These are phyloP conservation scores for Trichoderma breve DNA, from an alignment of 2,329 filamentous ascomycete genomes.

Conservation along the genomic window DNA sequence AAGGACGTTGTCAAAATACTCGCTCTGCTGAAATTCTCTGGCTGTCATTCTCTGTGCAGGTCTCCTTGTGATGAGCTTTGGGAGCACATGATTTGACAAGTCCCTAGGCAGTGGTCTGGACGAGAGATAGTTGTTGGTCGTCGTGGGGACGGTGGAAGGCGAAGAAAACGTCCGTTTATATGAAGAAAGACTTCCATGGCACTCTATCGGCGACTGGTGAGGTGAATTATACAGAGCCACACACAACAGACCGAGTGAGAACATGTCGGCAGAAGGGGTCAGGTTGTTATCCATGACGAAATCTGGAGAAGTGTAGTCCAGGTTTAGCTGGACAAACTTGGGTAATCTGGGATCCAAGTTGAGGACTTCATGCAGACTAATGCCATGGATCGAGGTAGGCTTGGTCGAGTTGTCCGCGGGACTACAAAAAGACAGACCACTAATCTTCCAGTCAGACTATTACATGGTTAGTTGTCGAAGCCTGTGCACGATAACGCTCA, in stretches of 20 bases:
- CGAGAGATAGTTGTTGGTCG: constrained; percentile 80
- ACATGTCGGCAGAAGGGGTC: constrained; percentile 83
- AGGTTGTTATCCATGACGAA: constrained; percentile 90
- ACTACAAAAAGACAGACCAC: constrained; percentile 86
- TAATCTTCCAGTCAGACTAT: constrained; percentile 96
- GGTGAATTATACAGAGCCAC: constrained; percentile 93
- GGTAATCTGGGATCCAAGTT: constrained; percentile 85
- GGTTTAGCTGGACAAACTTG: constrained; percentile 76
- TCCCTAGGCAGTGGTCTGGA: constrained; percentile 78
- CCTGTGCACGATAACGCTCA: background rate
- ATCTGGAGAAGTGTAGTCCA: constrained; percentile 93
- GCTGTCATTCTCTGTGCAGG: constrained; percentile 86
- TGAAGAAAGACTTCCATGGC: constrained; percentile 73
- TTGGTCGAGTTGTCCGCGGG: constrained; percentile 74
- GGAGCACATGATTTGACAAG: constrained; percentile 71
- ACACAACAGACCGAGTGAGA: constrained; percentile 85
- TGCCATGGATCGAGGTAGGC: constrained; percentile 71
- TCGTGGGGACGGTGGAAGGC: constrained; percentile 73
- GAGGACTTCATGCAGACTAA: constrained; percentile 79
- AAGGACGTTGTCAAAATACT: constrained; percentile 95
- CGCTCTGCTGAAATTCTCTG: constrained; percentile 88
- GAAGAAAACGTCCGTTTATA: constrained; percentile 84
- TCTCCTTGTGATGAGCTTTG: constrained; percentile 79
- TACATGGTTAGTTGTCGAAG: constrained; percentile 29
- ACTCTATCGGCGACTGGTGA: constrained; percentile 80